phyloP scores from a whole-genome alignment of 352 stramenopile species.

The Pythium aphanidermatum region DNA sequence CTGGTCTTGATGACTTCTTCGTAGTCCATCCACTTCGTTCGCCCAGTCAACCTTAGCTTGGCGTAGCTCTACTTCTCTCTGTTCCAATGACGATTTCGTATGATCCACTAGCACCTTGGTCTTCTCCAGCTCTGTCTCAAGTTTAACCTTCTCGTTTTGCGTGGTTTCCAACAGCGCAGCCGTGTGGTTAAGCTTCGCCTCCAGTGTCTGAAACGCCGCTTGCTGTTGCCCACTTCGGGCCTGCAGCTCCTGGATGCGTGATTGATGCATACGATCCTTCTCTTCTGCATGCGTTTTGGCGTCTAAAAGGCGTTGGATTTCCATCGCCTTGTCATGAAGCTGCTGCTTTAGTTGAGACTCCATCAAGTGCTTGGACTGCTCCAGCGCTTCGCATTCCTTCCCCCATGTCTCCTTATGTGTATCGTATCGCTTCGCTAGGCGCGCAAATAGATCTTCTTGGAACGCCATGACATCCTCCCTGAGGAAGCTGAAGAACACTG shows the following conservation, averaged over 20 bases:
- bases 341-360: constrained; percentile 39
- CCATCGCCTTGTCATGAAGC: constrained; percentile 38
- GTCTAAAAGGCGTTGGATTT: constrained; percentile 37
- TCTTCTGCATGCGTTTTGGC: constrained; percentile 49
- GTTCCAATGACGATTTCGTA: constrained; percentile 26
- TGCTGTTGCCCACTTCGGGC: constrained; percentile 32
- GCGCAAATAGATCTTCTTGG: constrained; percentile 41
- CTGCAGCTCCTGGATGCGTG: constrained; percentile 37
- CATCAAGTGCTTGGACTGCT: constrained; percentile 30
- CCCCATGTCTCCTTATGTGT: constrained; percentile 24
- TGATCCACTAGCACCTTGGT: constrained; percentile 41
- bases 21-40: constrained; percentile 30
- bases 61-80: constrained; percentile 26
- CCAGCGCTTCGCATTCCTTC: constrained; percentile 22
- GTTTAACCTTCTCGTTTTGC: constrained; percentile 15
- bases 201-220: constrained; percentile 20
- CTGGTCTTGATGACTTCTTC: constrained; percentile 30
- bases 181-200: constrained; percentile 27
- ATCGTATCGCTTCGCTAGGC: constrained; percentile 24
- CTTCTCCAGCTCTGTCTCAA: constrained; percentile 55
- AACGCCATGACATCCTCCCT: constrained; percentile 44
- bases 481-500: constrained; percentile 62
- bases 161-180: constrained; percentile 27
- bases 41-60: constrained; percentile 30
- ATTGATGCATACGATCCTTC: constrained; percentile 33